Percentiles rank a stretch among this genome's conserved stretches.
phyloP scores from a whole-genome alignment of 768 basidiomycete species.

The Serpula lacrymans region DNA sequence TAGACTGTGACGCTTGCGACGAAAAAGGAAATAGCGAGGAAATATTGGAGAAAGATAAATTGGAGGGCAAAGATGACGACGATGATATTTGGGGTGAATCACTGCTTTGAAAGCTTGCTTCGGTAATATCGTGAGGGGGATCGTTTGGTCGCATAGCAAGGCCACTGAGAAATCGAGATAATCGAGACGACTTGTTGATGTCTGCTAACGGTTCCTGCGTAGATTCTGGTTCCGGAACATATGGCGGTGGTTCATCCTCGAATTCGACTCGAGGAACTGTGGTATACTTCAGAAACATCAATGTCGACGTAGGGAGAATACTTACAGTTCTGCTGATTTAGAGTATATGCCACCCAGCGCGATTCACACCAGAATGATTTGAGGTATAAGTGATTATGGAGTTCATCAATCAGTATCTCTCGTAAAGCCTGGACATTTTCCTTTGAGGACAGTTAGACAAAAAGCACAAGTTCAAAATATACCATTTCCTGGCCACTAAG shows the following conservation, averaged over 20 bases:
- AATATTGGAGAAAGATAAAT: slow-evolving; percentile 18
- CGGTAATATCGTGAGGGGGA: slow-evolving; percentile 63
- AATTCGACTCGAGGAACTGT: slow-evolving; percentile 69
- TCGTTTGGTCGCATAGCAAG: slow-evolving; percentile 75
- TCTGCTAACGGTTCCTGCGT: slow-evolving; percentile 34
- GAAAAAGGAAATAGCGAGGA: slow-evolving; percentile 15
- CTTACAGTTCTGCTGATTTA: slow-evolving; percentile 77
- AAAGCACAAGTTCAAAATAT: slow-evolving; percentile 23
- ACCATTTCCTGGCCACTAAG: slow-evolving; percentile 84
- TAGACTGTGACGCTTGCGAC: slow-evolving; percentile 21
- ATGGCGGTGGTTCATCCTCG: slow-evolving; percentile 42
- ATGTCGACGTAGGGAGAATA: slow-evolving; percentile 9
- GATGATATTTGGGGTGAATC: slow-evolving; percentile 17
- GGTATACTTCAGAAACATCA: slow-evolving; percentile 4
- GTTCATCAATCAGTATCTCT: slow-evolving; percentile 92
- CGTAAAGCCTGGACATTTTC: slow-evolving; percentile 62
- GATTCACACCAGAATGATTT: slow-evolving; percentile 96
- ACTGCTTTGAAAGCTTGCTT: slow-evolving; percentile 27
- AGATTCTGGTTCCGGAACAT: slow-evolving; percentile 17
- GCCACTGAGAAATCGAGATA: slow-evolving; percentile 61
- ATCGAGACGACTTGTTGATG: slow-evolving; percentile 41
- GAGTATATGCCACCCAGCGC: slow-evolving; percentile 82
- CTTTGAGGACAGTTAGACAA: slow-evolving; percentile 3
- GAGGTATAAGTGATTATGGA: slow-evolving; percentile 96
- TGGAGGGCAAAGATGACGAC: slow-evolving; percentile 17